These are phyloP conservation scores for Jatropha podagrica DNA, from an alignment of 441 rosid genomes.

Conservation along the genomic window DNA sequence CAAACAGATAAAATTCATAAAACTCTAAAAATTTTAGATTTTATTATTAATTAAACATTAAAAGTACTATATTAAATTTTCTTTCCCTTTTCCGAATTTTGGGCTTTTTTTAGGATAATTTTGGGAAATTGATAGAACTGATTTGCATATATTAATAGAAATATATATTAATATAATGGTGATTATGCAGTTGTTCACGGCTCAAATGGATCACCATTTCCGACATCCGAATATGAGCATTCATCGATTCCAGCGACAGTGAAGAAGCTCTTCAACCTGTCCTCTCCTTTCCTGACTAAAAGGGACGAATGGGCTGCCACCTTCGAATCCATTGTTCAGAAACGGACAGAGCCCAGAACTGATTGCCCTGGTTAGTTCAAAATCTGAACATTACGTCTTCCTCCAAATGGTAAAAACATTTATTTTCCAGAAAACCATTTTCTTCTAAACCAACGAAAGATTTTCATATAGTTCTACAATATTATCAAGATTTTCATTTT, in stretches of 20 bases:
- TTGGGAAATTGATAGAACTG: too few relatives aligned
- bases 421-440: too few relatives aligned
- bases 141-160: too few relatives aligned
- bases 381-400: too few relatives aligned
- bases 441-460: not conserved
- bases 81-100: too few relatives aligned
- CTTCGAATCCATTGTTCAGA: constrained; percentile 60
- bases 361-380: constrained; percentile 69
- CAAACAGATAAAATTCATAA: too few relatives aligned
- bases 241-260: constrained; percentile 53
- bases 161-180: too few relatives aligned
- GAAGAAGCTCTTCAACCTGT: constrained; percentile 54
- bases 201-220: constrained; percentile 60
- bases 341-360: constrained; percentile 58
- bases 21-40: too few relatives aligned
- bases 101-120: too few relatives aligned
- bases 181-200: constrained; percentile 73
- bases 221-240: constrained; percentile 42
- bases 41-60: too few relatives aligned
- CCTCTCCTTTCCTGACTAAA: constrained; percentile 65
- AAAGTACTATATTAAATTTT: too few relatives aligned
- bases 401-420: too few relatives aligned
- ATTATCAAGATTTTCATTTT: not conserved
- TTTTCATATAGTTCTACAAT: not conserved
- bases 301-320: constrained; percentile 92